Base-by-base conservation (phyloP, 2,329 filamentous ascomycete genomes). In the Diaporthe sp. region DNA sequence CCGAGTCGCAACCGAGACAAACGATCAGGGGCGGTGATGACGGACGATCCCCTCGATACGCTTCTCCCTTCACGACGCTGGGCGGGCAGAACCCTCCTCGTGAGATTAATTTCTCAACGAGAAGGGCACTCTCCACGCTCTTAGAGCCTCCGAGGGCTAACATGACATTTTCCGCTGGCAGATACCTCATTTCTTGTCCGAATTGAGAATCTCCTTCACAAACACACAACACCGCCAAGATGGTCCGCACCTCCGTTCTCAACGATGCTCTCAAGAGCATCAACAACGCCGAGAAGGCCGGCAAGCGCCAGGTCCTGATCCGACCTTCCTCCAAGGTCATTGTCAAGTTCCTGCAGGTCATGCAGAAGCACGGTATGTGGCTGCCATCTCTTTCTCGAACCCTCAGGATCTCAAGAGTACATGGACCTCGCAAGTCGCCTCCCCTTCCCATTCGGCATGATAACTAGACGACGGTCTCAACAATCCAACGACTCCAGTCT, bases 251-350 rank as follows among this genome's bases (percentile, higher is more conserved):
- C 85, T 98, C 95, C 87, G 97, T 98, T 85, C 96, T 99, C 89
- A 97, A 98, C 92, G 97, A 99, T 94, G 95, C 95, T 87, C 94
- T 98, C 85, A 98, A 98, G 88, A 91, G 93, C 91, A 98, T 99
- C 94, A 99, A 99, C 95, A 99, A 99, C 89, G 97, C 97, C 92
- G 97, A 99, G 93, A 98, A 99, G 94, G 91, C 94, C 83, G 97
- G 97, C 90, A 98, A 98, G 94, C 96, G 97, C 86, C 97, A 99
- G 91, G 97, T 98, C 86, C 86, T 99, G 87, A 98, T 99, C 92
- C 93, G 96, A 85, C 97, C 97, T 83, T 94, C 92, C 88, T 98
- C 97, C 88, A 99, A 99, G 94, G 97, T 99, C 91, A 99, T 99
- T 84, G 90, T 97, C 91, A 98, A 98, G 93, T 99, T 98, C 93